These are phyloP conservation scores for Staphylotrichum longicolle DNA, from an alignment of 495 filamentous ascomycete species.

Conservation along the genomic window DNA sequence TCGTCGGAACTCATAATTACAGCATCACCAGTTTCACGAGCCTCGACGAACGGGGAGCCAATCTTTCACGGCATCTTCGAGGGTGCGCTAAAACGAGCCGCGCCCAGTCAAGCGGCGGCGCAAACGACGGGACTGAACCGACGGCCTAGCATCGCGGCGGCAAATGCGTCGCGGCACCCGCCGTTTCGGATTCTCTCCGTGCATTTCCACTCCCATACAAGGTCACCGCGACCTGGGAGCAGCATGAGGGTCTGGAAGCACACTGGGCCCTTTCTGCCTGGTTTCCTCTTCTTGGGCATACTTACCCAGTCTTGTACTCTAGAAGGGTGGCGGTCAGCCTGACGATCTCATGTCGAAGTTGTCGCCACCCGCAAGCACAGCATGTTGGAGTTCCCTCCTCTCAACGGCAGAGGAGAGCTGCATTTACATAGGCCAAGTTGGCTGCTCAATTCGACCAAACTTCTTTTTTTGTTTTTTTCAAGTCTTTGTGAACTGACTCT, in stretches of 20 bases:
- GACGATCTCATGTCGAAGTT: conserved; percentile 13
- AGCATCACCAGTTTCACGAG: conserved; percentile 8
- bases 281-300: conserved; percentile 10
- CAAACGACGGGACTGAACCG: not conserved
- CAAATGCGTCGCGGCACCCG: conserved; percentile 18
- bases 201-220: not conserved
- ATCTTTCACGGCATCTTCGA: conserved; percentile 7
- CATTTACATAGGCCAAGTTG: conserved; percentile 21
- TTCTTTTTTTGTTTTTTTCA: conserved; percentile 7
- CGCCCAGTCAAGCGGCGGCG: not conserved
- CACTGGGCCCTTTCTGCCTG: not conserved
- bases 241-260: not conserved
- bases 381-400: not conserved
- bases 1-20: not conserved
- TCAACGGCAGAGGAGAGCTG: not conserved
- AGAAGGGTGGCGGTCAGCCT: conserved; percentile 21
- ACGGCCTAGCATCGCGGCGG: conserved; percentile 10
- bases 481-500: conserved; percentile 8
- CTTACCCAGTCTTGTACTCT: conserved; percentile 21
- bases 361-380: conserved; percentile 11
- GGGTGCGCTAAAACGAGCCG: no score
- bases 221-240: not conserved
- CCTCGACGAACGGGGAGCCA: conserved; percentile 7
- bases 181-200: not conserved
- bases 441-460: conserved; percentile 19